Conservation (phyloP, 1,284 basidiomycete species). For the Ustilago tritici region DNA sequence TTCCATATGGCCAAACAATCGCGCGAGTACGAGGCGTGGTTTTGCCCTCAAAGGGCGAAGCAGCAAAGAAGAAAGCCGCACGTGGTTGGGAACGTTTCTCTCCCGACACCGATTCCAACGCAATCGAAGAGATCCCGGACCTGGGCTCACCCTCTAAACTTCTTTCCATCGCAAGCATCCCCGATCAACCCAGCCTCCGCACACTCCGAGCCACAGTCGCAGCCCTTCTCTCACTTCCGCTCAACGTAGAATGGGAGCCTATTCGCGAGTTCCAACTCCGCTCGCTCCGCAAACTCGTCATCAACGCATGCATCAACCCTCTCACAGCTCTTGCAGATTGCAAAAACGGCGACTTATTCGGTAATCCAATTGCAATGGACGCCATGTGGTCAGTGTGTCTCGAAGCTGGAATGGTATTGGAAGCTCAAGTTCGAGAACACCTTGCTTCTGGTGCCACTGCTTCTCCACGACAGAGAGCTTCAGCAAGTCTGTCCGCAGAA, state of each 20-base stretch:
- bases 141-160: conserved; percentile 26
- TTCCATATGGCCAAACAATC: conserved; percentile 33
- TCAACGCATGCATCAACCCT: conserved; percentile 88
- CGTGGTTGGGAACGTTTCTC: conserved; percentile 44
- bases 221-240: conserved; percentile 57
- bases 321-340: conserved; percentile 85
- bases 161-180: conserved; percentile 55
- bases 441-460: conserved; percentile 14
- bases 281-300: conserved; percentile 84
- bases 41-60: conserved; percentile 8
- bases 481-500: conserved; percentile 8
- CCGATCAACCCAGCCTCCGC: conserved; percentile 39
- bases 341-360: conserved; percentile 79
- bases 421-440: conserved; percentile 57
- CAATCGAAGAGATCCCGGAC: conserved; percentile 15
- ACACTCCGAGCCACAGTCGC: conserved; percentile 59
- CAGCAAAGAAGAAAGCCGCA: conserved; percentile 4
- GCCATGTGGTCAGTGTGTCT: conserved; percentile 59
- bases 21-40: conserved; percentile 1
- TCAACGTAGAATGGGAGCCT: conserved; percentile 75
- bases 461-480: neutral
- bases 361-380: conserved; percentile 56
- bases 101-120: conserved; percentile 18
- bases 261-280: conserved; percentile 79
- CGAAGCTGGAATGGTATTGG: conserved; percentile 58